These are phyloP conservation scores for Aspergillus pseudoglaucus DNA, from an alignment of 2,329 filamentous ascomycete species.

Conservation along the genomic window DNA sequence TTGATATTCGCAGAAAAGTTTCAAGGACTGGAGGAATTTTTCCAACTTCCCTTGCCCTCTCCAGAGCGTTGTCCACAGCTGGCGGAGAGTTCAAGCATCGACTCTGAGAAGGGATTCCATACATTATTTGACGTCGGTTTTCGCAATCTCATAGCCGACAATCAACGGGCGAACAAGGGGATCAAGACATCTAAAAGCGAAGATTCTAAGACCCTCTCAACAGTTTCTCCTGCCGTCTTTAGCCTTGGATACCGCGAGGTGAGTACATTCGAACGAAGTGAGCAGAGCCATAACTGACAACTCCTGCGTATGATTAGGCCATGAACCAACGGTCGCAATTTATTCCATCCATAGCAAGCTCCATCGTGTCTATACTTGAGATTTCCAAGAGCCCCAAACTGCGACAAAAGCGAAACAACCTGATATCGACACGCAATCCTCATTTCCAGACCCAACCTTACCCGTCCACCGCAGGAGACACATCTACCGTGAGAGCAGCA, in stretches of 20 bases:
- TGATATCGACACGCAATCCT: conserved; percentile 2
- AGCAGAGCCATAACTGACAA: background rate
- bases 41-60: background rate
- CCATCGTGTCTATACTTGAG: conserved; percentile 26
- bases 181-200: conserved; percentile 3
- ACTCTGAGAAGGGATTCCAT: conserved; percentile 3
- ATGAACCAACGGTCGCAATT: conserved; percentile 30
- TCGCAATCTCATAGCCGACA: conserved; percentile 11
- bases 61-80: no score
- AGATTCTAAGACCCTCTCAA: conserved; percentile 12
- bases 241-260: conserved; percentile 26
- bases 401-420: conserved; percentile 8
- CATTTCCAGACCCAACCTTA: background rate
- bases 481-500: conserved; percentile 6
- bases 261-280: background rate
- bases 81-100: background rate
- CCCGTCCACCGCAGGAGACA: background rate
- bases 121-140: conserved; percentile 23
- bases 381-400: conserved; percentile 10
- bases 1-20: background rate
- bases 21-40: background rate
- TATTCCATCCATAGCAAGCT: conserved; percentile 29
- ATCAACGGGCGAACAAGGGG: background rate
- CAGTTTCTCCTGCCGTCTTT: conserved; percentile 25
- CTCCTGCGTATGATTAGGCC: conserved; percentile 15